Evolutionary conservation across 129 eudicot genomes (phyloP).

Genomic region (Flaveria linearis): DNA sequence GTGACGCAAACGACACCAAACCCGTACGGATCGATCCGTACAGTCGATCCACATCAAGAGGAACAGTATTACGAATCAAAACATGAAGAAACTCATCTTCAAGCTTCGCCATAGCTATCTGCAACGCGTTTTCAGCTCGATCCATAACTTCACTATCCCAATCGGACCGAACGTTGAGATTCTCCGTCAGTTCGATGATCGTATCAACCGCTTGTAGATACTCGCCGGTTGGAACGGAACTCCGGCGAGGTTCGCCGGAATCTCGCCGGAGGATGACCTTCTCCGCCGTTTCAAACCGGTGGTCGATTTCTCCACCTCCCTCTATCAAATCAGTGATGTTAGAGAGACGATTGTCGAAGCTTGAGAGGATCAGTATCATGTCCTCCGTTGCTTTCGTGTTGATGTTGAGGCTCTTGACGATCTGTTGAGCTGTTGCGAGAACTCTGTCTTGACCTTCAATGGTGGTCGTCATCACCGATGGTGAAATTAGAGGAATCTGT

Average conservation of each 20-base stretch:
- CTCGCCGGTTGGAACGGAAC: constrained; percentile 37
- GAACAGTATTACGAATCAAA: constrained; percentile 49
- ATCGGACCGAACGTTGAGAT: constrained; percentile 30
- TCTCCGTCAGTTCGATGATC: constrained; percentile 53
- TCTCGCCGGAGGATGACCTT: constrained; percentile 47
- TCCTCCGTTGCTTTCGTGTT: constrained; percentile 67
- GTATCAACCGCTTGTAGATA: constrained; percentile 66
- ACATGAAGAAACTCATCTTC: constrained; percentile 78
- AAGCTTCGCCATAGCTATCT: constrained; percentile 69
- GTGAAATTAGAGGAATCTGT: neutral
- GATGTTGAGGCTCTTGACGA: constrained; percentile 67
- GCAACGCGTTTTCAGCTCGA: constrained; percentile 77
- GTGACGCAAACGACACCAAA: constrained; percentile 35
- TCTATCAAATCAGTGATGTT: constrained; percentile 54
- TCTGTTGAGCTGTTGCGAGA: constrained; percentile 82
- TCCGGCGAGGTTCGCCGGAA: constrained; percentile 22
- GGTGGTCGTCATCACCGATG: constrained; percentile 50
- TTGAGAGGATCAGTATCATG: constrained; percentile 69
- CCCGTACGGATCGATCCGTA: constrained; percentile 61
- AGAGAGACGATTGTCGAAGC: constrained; percentile 83
- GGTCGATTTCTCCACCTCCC: constrained; percentile 15
- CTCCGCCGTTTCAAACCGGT: constrained; percentile 60
- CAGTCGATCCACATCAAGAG: constrained; percentile 58
- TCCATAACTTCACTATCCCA: constrained; percentile 43
- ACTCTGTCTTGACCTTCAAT: constrained; percentile 78